A percentile compares a stretch with the other conserved stretches of the same genome.
phyloP scores from a whole-genome alignment of 305 asterid species.

The Fraxinus sp. region DNA sequence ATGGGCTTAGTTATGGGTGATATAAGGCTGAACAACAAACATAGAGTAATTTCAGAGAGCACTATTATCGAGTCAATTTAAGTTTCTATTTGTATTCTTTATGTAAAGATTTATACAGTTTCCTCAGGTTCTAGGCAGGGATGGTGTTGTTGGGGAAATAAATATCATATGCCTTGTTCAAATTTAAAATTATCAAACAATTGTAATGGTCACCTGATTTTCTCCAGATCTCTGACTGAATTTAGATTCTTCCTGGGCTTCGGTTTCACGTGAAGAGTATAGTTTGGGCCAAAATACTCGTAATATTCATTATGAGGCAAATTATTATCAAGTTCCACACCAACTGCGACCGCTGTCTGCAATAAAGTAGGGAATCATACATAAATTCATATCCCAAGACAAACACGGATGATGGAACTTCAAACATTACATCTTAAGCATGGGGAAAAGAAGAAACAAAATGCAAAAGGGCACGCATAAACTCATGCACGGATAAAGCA shows the following conservation, averaged over 20 bases:
- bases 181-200: neutral
- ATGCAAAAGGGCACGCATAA: neutral
- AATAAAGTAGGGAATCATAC: constrained; percentile 3
- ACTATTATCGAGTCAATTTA: neutral
- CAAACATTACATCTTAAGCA: neutral
- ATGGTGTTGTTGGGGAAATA: neutral
- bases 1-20: no score
- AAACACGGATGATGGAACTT: neutral
- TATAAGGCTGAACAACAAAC: neutral
- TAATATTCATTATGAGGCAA: constrained; percentile 58
- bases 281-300: constrained; percentile 65
- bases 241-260: constrained; percentile 45
- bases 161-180: neutral
- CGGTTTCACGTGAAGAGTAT: constrained; percentile 52
- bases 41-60: neutral
- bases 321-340: constrained; percentile 53
- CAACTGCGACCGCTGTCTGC: constrained; percentile 68
- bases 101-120: neutral
- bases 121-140: neutral
- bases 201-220: constrained; percentile 39
- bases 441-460: neutral
- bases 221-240: constrained; percentile 42
- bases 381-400: neutral
- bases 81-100: neutral
- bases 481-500: neutral